Percentiles rank a stretch among this genome's conserved stretches.
These are phyloP conservation scores for Coniochaeta sp. DNA, from an alignment of 2,329 filamentous ascomycete genomes.

Conservation along the genomic window DNA sequence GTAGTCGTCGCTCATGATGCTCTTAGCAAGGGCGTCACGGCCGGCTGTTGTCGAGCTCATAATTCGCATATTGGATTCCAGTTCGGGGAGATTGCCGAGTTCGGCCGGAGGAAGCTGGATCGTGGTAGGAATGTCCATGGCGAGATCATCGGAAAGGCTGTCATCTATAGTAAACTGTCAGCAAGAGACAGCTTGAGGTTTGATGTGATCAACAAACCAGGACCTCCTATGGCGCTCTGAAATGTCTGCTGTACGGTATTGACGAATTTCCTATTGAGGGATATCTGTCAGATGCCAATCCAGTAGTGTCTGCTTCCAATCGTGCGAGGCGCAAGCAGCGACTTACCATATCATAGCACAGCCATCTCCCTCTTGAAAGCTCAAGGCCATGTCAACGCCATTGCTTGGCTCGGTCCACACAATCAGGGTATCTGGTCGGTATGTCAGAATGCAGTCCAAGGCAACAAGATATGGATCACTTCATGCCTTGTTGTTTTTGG, in stretches of 20 bases:
- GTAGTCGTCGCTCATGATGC: constrained; percentile 78
- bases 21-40: constrained; percentile 81
- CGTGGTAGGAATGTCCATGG: constrained; percentile 63
- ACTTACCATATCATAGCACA: constrained; percentile 84
- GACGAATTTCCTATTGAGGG: constrained; percentile 71
- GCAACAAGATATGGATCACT: constrained; percentile 8
- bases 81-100: constrained; percentile 74
- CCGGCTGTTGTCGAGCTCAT: constrained; percentile 68
- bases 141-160: constrained; percentile 75
- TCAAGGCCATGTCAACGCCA: constrained; percentile 92
- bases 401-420: constrained; percentile 88
- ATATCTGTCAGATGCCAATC: constrained; percentile 14
- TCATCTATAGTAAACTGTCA: constrained; percentile 54
- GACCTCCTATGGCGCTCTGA: constrained; percentile 47
- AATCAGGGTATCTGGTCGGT: constrained; percentile 75
- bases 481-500: constrained; percentile 90
- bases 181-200: constrained; percentile 5
- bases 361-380: constrained; percentile 94
- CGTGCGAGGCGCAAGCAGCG: neutral
- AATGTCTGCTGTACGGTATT: constrained; percentile 75
- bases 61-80: constrained; percentile 76
- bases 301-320: neutral
- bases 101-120: constrained; percentile 73
- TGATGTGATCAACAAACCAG: constrained; percentile 40
- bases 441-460: constrained; percentile 17